phyloP scores from a whole-genome alignment of 2,329 filamentous ascomycete species.

The Rutstroemia sp. region DNA sequence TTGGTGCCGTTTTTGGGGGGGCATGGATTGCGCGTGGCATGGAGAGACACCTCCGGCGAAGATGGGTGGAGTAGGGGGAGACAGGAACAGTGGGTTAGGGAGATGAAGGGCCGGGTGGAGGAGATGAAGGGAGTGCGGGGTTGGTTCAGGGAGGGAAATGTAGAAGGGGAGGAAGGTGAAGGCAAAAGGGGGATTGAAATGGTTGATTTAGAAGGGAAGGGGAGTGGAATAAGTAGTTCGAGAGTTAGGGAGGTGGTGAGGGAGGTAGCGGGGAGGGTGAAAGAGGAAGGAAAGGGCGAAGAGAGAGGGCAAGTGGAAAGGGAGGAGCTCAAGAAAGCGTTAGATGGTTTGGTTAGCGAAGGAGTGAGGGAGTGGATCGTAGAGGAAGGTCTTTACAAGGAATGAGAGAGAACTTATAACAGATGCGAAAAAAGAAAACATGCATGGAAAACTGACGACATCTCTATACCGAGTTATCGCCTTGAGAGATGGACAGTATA shows the following conservation, averaged over 20 bases:
- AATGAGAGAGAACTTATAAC: neutral
- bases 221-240: slow-evolving; percentile 48
- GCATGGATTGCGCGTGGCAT: slow-evolving; percentile 56
- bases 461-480: too few relatives aligned
- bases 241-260: slow-evolving; percentile 39
- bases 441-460: too few relatives aligned
- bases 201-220: slow-evolving; percentile 41
- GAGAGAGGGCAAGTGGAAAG: slow-evolving; percentile 44
- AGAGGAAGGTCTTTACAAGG: neutral
- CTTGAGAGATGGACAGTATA: too few relatives aligned
- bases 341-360: neutral
- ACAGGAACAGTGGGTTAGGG: slow-evolving; percentile 49
- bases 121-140: slow-evolving; percentile 41
- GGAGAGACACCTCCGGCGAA: slow-evolving; percentile 41
- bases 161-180: slow-evolving; percentile 20
- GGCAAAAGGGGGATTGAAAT: slow-evolving; percentile 45
- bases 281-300: slow-evolving; percentile 38
- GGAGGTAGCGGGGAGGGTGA: slow-evolving; percentile 42
- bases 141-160: slow-evolving; percentile 39
- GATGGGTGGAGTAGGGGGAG: slow-evolving; percentile 51
- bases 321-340: slow-evolving; percentile 22
- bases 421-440: too few relatives aligned
- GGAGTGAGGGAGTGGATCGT: slow-evolving; percentile 3
- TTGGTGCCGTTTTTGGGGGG: slow-evolving; percentile 57
- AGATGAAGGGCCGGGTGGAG: slow-evolving; percentile 40